Percentiles rank a stretch among this genome's conserved stretches.
Evolutionary conservation across 2,329 filamentous ascomycete genomes (phyloP).

Genomic region (Ustulina deusta): DNA sequence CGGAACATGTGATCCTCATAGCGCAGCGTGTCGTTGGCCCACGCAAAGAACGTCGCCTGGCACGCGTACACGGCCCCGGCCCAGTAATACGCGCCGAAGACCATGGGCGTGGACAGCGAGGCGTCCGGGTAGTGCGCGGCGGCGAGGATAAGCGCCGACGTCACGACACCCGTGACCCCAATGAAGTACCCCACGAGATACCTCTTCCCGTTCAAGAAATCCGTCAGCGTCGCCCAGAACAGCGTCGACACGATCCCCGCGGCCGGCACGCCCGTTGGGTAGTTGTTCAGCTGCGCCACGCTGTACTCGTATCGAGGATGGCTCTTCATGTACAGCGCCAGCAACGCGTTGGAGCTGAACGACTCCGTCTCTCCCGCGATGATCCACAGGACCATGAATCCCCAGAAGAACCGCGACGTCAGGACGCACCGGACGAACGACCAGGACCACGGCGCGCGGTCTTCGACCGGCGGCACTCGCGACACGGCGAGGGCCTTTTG

Average conservation of each 20-base stretch:
- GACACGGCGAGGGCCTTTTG: constrained; percentile 55
- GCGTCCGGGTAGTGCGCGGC: constrained; percentile 58
- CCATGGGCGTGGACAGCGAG: constrained; percentile 60
- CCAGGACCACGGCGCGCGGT: constrained; percentile 60
- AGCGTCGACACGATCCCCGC: constrained; percentile 71
- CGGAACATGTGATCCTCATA: constrained; percentile 72
- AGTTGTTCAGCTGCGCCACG: constrained; percentile 66
- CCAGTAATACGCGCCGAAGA: constrained; percentile 77
- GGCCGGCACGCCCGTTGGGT: constrained; percentile 67
- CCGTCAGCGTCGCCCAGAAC: constrained; percentile 77
- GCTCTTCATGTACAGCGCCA: constrained; percentile 63
- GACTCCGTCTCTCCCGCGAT: constrained; percentile 79
- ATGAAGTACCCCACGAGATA: constrained; percentile 77
- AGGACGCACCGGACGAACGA: constrained; percentile 67
- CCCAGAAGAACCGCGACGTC: constrained; percentile 73
- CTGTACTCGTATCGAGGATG: constrained; percentile 59
- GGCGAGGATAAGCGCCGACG: constrained; percentile 71
- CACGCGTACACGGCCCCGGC: constrained; percentile 77
- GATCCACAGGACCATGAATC: constrained; percentile 75
- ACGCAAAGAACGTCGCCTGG: constrained; percentile 80
- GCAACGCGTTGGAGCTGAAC: constrained; percentile 73
- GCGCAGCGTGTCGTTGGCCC: constrained; percentile 78
- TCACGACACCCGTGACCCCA: constrained; percentile 71
- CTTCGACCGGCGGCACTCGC: constrained; percentile 55
- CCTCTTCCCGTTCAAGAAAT: constrained; percentile 71